Evolutionary conservation across 78 protist genomes (phyloP).

Genomic region (Planoprotostelium fungivorum): DNA sequence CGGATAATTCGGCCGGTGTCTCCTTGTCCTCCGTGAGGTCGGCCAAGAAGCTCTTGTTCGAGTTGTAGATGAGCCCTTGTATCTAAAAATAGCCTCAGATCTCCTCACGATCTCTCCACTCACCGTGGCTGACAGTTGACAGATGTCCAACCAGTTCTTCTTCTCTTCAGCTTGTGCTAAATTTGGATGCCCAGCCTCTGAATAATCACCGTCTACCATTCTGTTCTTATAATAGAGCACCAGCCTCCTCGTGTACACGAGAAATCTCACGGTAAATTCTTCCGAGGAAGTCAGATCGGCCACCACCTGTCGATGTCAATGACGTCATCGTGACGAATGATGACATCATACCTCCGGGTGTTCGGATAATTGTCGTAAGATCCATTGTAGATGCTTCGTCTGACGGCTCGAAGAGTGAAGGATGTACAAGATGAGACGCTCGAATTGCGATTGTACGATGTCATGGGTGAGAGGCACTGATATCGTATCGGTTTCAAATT

Average conservation of each 20-base stretch:
- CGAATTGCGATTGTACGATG: not conserved
- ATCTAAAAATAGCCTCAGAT: too few relatives aligned
- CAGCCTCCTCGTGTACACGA: not conserved
- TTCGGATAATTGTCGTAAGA: not conserved
- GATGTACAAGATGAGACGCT: not conserved
- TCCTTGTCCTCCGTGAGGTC: not conserved
- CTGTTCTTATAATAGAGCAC: not conserved
- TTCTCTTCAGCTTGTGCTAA: too few relatives aligned
- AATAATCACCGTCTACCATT: too few relatives aligned
- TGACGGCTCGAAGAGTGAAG: not conserved
- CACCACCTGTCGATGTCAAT: not conserved
- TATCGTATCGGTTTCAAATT: not conserved
- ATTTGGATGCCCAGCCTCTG: too few relatives aligned
- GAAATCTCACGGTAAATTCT: not conserved
- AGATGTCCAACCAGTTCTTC: not conserved
- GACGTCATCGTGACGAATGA: not conserved
- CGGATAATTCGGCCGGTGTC: too few relatives aligned
- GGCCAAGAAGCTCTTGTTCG: not conserved
- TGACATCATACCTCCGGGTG: not conserved
- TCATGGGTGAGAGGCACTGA: not conserved
- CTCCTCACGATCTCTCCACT: not conserved
- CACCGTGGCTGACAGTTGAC: not conserved
- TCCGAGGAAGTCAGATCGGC: not conserved
- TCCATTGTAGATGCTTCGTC: not conserved
- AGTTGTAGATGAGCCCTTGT: not conserved